A percentile compares a stretch with the other conserved stretches of the same genome.
Conservation (phyloP, 164 flowering plant genomes). For the Aristolochia fimbriata region DNA sequence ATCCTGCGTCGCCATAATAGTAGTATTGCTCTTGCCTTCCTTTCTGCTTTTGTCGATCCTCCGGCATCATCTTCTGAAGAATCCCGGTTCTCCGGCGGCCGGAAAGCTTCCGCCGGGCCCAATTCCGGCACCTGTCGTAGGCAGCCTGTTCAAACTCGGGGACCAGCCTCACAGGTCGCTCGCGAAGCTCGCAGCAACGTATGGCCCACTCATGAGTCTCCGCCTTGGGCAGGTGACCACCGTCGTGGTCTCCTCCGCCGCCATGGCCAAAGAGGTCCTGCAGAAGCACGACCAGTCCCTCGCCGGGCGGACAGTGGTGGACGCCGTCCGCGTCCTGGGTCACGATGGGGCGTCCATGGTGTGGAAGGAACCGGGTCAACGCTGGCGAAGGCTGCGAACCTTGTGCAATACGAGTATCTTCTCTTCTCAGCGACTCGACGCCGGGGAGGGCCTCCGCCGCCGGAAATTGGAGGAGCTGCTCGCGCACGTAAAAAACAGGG, state of each 20-base stretch:
- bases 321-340: not conserved
- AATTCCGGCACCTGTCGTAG: not conserved
- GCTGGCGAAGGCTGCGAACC: not conserved
- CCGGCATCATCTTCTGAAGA: no score
- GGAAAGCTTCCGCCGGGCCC: constrained; percentile 7
- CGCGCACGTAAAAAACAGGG: not conserved
- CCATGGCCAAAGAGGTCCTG: constrained; percentile 3
- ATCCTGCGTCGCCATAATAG: no score
- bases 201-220: constrained; percentile 4
- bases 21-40: no score
- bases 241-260: constrained; percentile 5
- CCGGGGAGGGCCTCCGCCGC: not conserved
- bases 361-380: not conserved
- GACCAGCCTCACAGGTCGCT: constrained; percentile 1
- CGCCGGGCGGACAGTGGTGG: not conserved
- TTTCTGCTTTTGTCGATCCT: no score
- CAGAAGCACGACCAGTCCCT: constrained; percentile 1
- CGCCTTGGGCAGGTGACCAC: constrained; percentile 3
- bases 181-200: not conserved
- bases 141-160: not conserved
- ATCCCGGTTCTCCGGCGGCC: not conserved
- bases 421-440: not conserved
- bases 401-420: constrained; percentile 1
- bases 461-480: constrained; percentile 1
- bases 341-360: not conserved